Evolutionary conservation across 2,329 filamentous ascomycete genomes (phyloP), one percentile per base, ranked within the genome.

Genomic region (Fusarium dimerum): DNA sequence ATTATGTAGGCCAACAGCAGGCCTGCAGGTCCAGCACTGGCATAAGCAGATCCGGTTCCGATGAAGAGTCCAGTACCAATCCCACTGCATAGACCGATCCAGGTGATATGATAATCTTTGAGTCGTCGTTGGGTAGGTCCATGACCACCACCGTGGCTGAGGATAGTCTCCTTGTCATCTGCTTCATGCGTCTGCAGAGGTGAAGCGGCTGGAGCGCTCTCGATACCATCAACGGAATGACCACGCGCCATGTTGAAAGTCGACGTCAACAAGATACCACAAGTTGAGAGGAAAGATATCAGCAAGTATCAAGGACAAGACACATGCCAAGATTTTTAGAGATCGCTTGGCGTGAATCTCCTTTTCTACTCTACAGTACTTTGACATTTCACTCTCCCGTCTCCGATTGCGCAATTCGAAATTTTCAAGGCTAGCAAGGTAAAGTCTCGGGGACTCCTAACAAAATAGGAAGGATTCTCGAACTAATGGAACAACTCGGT

Each of bases 61-160:
- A 64, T 59, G 16, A 64, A 64, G 12, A 64, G 5, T 15, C 62
- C 62, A 0, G 62, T 64, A 17, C 62, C 62, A 0, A 64, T 64
- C 8, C 59, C 62, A 45, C 59, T 59, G 34, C 59, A 59, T 15
- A 64, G 57, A 18, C 61, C 60, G 7, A 64, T 64, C 59, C 62
- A 64, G 0, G 62, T 64, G 20, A 64, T 56, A 12, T 64, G 62
- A 12, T 64, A 64, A 2, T 51, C 52, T 5, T 63, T 62, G 30
- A 64, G 38, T 1, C 61, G 50, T 39, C 61, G 50, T 16, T 64
- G 61, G 0, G 61, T 64, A 32, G 61, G 51, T 0, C 57, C 61
- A 12, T 64, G 61, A 0, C 61, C 61, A 5, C 61, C 61, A 3
- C 53, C 52, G 20, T 62, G 20, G 20, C 20, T 64, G 13, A 64